Evolutionary conservation across 176 grass and related monocot genomes (phyloP).

Genomic region (Juncus inflexus): DNA sequence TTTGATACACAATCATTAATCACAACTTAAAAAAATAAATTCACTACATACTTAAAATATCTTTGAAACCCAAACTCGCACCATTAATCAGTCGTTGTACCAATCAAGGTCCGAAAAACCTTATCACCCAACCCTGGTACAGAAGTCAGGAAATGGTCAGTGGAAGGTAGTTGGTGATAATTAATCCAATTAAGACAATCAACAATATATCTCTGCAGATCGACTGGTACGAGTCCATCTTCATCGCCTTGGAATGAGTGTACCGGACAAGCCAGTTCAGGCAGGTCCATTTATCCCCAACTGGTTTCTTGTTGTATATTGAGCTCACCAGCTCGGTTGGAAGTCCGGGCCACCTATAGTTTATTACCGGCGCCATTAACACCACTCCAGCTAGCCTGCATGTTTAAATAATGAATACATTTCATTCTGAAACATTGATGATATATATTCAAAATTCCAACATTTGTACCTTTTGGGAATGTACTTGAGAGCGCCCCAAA

Average conservation of each 20-base stretch:
- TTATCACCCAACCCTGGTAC: slow-evolving; percentile 61
- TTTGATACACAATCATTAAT: no score
- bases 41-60: no score
- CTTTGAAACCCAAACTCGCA: no score
- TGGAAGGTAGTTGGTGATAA: slow-evolving; percentile 62
- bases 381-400: slow-evolving; percentile 52
- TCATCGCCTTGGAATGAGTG: slow-evolving; percentile 91
- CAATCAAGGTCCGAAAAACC: slow-evolving; percentile 55
- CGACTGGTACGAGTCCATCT: slow-evolving; percentile 81
- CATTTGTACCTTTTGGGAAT: slow-evolving; percentile 27
- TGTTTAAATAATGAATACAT: no score
- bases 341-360: slow-evolving; percentile 77
- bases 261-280: slow-evolving; percentile 55
- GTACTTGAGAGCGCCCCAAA: slow-evolving; percentile 46
- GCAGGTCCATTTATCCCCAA: slow-evolving; percentile 68
- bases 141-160: slow-evolving; percentile 55
- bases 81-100: neutral
- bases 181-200: slow-evolving; percentile 57
- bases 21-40: no score
- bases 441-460: no score
- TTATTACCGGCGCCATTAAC: slow-evolving; percentile 61
- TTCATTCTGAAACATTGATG: no score
- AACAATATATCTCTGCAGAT: slow-evolving; percentile 73
- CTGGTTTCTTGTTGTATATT: slow-evolving; percentile 39
- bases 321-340: slow-evolving; percentile 27